Evolutionary conservation across 176 grass and related monocot species (phyloP), one percentile per base, ranked within the genome.

Genomic region (Ensete glaucum): DNA sequence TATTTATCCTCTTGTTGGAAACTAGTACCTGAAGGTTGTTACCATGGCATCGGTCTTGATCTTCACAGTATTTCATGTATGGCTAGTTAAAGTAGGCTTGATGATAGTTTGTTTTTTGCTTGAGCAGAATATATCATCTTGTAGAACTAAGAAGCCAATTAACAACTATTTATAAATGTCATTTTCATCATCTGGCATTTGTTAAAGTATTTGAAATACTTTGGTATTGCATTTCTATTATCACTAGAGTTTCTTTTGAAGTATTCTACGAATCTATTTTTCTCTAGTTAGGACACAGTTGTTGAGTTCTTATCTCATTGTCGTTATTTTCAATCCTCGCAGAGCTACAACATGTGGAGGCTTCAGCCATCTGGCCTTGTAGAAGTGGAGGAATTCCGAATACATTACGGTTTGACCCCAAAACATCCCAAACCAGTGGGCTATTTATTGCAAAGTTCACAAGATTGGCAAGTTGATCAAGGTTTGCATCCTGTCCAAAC

Each of bases 261-360:
- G 15, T n/a, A 14, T 69, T 57, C n/a, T 7, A 27, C 77, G 8
- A 2, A 69, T 64, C 62, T 57, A 74, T 29, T 51, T 51, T 56
- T 67, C 13, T 67, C 1, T 15, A 67, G 13, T 50, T 34, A 22
- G 13, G 26, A 12, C 29, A 3, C 48, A 15, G 17, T 59, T 43
- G 9, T 69, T 58, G 8, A 3, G 10, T 50, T 65, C 63, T 62
- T 14, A 26, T 73, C 17, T 23, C 27, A 21, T 43, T 72, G 55
- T 22, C 48, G 52, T 70, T 12, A 1, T 20, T 73, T 71, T 12
- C 48, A 17, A 51, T 79, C 78, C 62, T 83, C n/a, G 52, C 82
- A 98, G 90, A 93, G 52, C 76, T 98, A 78, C 78, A 76, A 53
- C 82, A 89, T 73, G 82, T 91, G 20, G 76, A 87, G 75, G 23